Percentiles rank a stretch among this genome's conserved stretches.
phyloP scores from a whole-genome alignment of 495 filamentous ascomycete species.

The Jackrogersella minutella region DNA sequence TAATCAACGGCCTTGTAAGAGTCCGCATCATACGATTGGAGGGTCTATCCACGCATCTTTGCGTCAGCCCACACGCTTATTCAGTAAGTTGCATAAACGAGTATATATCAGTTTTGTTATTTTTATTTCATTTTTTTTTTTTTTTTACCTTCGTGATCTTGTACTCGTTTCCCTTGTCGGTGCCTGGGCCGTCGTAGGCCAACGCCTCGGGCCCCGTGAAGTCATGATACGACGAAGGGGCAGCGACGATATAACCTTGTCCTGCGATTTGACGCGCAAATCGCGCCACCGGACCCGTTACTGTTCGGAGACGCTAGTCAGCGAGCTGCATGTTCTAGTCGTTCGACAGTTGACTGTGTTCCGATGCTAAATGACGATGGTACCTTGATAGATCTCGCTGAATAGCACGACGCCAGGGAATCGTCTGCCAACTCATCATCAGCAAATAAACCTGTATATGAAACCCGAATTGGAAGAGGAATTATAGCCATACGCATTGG shows the following conservation, averaged over 20 bases:
- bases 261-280: conserved; percentile 93
- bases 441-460: conserved; percentile 35
- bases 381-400: conserved; percentile 96
- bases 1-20: conserved; percentile 74
- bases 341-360: neutral
- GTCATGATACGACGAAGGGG: conserved; percentile 91
- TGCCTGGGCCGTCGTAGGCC: conserved; percentile 86
- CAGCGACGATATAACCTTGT: conserved; percentile 92
- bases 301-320: conserved; percentile 54
- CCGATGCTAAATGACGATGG: conserved; percentile 16
- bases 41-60: conserved; percentile 60
- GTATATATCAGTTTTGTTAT: neutral
- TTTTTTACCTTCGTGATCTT: conserved; percentile 83
- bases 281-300: conserved; percentile 89
- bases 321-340: conserved; percentile 19
- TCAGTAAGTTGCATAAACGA: neutral
- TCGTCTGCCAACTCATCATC: conserved; percentile 53
- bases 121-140: too few relatives aligned
- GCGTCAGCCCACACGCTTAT: conserved; percentile 20
- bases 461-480: conserved; percentile 2
- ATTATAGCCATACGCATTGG: conserved; percentile 67
- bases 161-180: conserved; percentile 84
- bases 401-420: conserved; percentile 94
- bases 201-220: conserved; percentile 87
- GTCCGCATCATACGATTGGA: conserved; percentile 91